phyloP scores from a whole-genome alignment of 441 rosid species.

The Erodium texanum region DNA sequence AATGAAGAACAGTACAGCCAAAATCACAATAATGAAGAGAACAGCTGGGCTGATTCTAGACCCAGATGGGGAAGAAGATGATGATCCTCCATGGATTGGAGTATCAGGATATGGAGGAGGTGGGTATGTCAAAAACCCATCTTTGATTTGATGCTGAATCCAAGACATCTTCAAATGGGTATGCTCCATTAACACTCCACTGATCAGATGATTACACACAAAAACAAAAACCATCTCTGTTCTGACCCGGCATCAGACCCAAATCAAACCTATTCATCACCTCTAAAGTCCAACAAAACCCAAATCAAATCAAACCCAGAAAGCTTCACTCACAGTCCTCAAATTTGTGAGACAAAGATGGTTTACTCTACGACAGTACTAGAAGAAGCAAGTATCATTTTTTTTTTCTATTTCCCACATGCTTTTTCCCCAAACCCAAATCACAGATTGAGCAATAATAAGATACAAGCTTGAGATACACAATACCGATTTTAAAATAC shows the following conservation, averaged over 20 bases:
- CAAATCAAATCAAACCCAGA: conserved; percentile 2
- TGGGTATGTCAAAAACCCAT: conserved; percentile 48
- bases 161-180: conserved; percentile 56
- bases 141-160: conserved; percentile 54
- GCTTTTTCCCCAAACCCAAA: background rate
- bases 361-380: background rate
- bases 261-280: conserved; percentile 12
- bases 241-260: background rate
- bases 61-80: conserved; percentile 47
- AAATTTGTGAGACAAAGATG: background rate
- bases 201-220: conserved; percentile 26
- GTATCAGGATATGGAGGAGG: conserved; percentile 32
- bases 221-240: conserved; percentile 23
- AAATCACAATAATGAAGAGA: conserved; percentile 3
- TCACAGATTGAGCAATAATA: conserved; percentile 2
- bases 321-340: background rate
- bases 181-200: conserved; percentile 34
- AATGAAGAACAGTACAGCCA: background rate
- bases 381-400: background rate
- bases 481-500: background rate
- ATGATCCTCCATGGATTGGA: conserved; percentile 35
- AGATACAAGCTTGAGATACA: background rate
- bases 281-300: background rate
- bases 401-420: background rate
- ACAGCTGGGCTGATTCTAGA: conserved; percentile 20